These are phyloP conservation scores for Vitis hybrid DNA, from an alignment of 177 flowering plant species.

Conservation along the genomic window DNA sequence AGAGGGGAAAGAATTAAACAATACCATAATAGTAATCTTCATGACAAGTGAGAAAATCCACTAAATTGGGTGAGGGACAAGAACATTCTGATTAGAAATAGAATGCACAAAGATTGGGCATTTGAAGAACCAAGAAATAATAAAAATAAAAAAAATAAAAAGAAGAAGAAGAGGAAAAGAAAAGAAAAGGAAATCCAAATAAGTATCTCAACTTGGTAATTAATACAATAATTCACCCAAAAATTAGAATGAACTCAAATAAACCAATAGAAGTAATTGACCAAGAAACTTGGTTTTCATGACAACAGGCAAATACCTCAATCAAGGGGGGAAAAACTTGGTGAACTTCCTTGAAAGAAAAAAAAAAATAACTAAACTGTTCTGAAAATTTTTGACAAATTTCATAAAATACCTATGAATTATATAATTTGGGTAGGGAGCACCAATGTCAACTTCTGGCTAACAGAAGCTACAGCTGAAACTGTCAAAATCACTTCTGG, in stretches of 20 bases:
- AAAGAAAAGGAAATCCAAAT: background rate
- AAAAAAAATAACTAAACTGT: no score
- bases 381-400: no score
- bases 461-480: no score
- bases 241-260: background rate
- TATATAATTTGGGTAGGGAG: no score
- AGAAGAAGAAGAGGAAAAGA: no score
- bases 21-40: no score
- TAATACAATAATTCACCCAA: background rate
- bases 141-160: background rate
- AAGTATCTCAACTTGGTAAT: background rate
- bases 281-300: background rate
- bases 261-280: background rate
- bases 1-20: background rate
- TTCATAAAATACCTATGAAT: no score
- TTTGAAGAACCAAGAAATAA: background rate
- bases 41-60: background rate
- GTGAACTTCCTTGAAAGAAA: no score
- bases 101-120: background rate
- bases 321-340: no score
- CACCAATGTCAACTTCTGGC: no score
- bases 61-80: background rate
- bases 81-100: background rate
- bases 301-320: background rate
- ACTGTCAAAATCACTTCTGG: no score